Evolutionary conservation across 805 yeast genomes (phyloP), one percentile per base, ranked within the genome.

Genomic region (Cyberlindnera bimundalis): DNA sequence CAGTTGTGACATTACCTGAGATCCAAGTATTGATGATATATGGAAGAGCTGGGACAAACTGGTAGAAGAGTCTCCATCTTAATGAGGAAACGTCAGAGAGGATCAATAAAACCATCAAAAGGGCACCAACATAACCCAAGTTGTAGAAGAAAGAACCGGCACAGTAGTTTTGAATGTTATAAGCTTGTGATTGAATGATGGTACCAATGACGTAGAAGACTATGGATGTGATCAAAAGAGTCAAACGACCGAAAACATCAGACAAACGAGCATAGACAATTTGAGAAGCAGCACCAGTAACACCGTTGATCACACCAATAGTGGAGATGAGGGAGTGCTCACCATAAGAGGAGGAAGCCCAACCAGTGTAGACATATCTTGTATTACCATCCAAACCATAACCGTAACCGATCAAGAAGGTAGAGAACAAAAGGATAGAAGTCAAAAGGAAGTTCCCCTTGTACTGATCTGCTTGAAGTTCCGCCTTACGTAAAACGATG

Each of bases 21-120:
- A 83, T 71, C 93, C 93, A 85, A 13, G 91, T 80, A 62, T 81
- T 84, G 61, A 85, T 79, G 52, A 84, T 76, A 52, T 73, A 81
- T 2, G 91, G 91, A 53, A 78, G 67, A 4, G 87, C 77, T 18
- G 90, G 87, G 27, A 79, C 65, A 49, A 80, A 78, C 26, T 83
- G 76, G 50, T 70, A 74, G 33, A 76, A 67, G 51, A 84, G 69
- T 67, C 93, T 77, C 84, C 88, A 81, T 58, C 76, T 81, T 53
- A 84, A 67, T 46, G 73, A 68, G 7, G 90, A 80, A 54, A 77
- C 69, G 60, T 84, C 95, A 2, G 86, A 79, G 44, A 78, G 58
- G 31, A 83, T 66, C 28, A 84, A 63, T 50, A 78, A 71, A 26
- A 81, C 58, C 35, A 79, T 60, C 39, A 84, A 65, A 28, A 77